Percentiles rank a stretch among this genome's conserved stretches.
These are phyloP conservation scores for Didymella arachidicola DNA, from an alignment of 2,329 filamentous ascomycete genomes.

Conservation along the genomic window DNA sequence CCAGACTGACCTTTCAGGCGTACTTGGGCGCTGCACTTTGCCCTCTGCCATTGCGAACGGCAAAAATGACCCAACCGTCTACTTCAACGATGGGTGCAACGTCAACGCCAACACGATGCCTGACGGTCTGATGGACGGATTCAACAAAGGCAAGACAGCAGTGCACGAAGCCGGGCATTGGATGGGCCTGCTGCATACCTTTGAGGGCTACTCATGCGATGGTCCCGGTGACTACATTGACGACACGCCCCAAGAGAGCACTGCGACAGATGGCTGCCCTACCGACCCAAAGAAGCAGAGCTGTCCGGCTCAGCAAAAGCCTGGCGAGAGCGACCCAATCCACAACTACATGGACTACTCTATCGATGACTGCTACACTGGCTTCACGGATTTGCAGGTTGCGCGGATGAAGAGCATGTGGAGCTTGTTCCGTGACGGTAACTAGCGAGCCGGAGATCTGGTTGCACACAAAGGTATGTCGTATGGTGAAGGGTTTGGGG, in stretches of 20 bases:
- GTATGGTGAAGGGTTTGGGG: not conserved
- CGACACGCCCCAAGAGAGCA: constrained; percentile 54
- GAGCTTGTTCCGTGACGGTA: constrained; percentile 52
- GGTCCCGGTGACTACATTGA: constrained; percentile 56
- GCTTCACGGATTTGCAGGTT: constrained; percentile 60
- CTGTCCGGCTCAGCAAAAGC: constrained; percentile 55
- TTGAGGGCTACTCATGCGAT: constrained; percentile 56
- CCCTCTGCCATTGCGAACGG: constrained; percentile 52
- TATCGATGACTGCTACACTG: constrained; percentile 62
- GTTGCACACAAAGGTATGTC: constrained; percentile 11
- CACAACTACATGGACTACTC: constrained; percentile 69
- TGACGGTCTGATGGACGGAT: constrained; percentile 58
- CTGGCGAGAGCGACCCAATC: constrained; percentile 56
- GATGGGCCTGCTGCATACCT: constrained; percentile 57
- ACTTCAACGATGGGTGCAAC: constrained; percentile 64
- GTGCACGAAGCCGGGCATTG: constrained; percentile 60
- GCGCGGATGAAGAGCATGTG: constrained; percentile 62
- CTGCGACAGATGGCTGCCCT: constrained; percentile 64
- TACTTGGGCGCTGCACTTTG: constrained; percentile 65
- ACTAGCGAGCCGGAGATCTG: constrained; percentile 23
- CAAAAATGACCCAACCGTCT: constrained; percentile 50
- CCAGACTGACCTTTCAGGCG: constrained; percentile 60
- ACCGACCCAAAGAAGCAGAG: constrained; percentile 57
- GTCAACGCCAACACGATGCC: constrained; percentile 66
- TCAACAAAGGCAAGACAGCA: constrained; percentile 57